A percentile compares a stretch with the other conserved stretches of the same genome.
Evolutionary conservation across 176 grass and related monocot genomes (phyloP).

Genomic region (Secale cereale): DNA sequence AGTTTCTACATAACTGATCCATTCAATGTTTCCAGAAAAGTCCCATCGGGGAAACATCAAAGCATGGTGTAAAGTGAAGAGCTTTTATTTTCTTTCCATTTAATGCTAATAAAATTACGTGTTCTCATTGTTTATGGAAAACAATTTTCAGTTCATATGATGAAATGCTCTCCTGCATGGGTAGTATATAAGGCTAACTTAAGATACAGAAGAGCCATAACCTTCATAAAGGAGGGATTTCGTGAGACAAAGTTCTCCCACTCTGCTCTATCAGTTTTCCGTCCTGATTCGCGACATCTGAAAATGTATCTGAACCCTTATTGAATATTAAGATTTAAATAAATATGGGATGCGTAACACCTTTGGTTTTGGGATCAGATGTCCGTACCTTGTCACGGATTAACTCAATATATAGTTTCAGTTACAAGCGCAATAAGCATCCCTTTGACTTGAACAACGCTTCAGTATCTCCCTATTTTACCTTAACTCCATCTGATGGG

Average conservation of each 20-base stretch:
- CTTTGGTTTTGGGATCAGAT: slow-evolving; percentile 20
- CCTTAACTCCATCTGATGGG: too few species aligned
- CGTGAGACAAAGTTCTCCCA: slow-evolving; percentile 75
- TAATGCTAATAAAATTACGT: too few species aligned
- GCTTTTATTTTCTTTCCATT: too few species aligned
- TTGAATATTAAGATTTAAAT: not conserved
- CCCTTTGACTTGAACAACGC: slow-evolving; percentile 63
- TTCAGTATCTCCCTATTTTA: too few species aligned
- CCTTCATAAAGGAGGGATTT: slow-evolving; percentile 84
- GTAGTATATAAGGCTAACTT: slow-evolving; percentile 36
- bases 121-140: too few species aligned
- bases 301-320: slow-evolving; percentile 49
- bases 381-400: slow-evolving; percentile 73
- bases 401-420: slow-evolving; percentile 62
- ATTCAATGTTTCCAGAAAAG: too few species aligned
- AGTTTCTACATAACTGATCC: too few species aligned
- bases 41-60: too few species aligned
- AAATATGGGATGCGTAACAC: not conserved
- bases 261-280: slow-evolving; percentile 77
- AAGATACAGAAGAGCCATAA: slow-evolving; percentile 90
- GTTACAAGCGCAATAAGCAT: slow-evolving; percentile 86
- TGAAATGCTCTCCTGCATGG: too few species aligned
- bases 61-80: too few species aligned
- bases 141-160: too few species aligned
- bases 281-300: slow-evolving; percentile 65